Evolutionary conservation across 106 monocot species (phyloP).

Genomic region (Dendrobium catenatum): DNA sequence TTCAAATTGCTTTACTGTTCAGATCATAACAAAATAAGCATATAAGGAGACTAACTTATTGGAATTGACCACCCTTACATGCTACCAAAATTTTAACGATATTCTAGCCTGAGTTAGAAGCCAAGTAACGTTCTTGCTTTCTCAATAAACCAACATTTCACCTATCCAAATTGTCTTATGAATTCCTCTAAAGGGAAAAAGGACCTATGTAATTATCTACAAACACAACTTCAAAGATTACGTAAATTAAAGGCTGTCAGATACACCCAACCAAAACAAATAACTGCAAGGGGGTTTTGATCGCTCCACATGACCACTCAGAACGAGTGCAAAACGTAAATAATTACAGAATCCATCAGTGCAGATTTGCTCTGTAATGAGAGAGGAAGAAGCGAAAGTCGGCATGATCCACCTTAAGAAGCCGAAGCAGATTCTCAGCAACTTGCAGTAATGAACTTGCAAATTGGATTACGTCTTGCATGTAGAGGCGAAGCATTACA

Average conservation of each 20-base stretch:
- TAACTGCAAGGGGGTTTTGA: background rate
- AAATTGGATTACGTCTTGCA: constrained; percentile 4
- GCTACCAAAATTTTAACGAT: background rate
- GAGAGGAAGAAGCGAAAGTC: constrained; percentile 83
- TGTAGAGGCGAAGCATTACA: too few relatives aligned
- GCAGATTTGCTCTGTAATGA: constrained; percentile 14
- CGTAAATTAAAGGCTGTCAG: background rate
- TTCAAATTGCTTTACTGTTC: background rate
- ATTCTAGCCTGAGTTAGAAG: too few relatives aligned
- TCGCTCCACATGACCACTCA: background rate
- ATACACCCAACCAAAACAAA: background rate
- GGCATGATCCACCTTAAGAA: constrained; percentile 55
- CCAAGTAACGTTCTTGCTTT: too few relatives aligned
- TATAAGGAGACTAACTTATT: background rate
- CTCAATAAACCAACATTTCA: too few relatives aligned
- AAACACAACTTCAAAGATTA: background rate
- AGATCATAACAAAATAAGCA: background rate
- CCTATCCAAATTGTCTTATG: background rate
- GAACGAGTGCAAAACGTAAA: background rate
- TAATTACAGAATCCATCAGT: constrained; percentile 20
- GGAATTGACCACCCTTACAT: background rate
- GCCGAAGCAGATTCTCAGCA: constrained; percentile 73
- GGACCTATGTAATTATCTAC: background rate
- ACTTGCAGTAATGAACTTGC: constrained; percentile 48
- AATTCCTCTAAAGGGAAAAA: background rate